Conservation (phyloP, 1,284 basidiomycete genomes). For the Lentinula novae-zelandiae region DNA sequence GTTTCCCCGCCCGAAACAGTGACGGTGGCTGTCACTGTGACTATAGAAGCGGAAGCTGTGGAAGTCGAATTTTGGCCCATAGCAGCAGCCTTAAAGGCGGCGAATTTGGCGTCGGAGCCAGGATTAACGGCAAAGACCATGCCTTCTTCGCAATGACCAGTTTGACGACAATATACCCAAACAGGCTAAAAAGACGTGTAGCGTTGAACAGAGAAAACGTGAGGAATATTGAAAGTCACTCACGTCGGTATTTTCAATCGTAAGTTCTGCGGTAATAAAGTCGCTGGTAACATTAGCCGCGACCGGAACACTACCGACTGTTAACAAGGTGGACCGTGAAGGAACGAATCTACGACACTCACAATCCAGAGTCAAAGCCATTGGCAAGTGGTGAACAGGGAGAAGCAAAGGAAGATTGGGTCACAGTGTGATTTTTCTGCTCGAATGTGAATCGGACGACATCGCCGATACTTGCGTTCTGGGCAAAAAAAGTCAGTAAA, state of each 20-base stretch:
- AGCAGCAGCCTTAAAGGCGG: constrained; percentile 49
- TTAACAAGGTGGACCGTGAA: constrained; percentile 1
- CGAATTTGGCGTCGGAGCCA: constrained; percentile 43
- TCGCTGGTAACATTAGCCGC: constrained; percentile 36
- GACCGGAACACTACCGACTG: constrained; percentile 42
- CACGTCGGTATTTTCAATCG: constrained; percentile 36
- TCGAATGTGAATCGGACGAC: constrained; percentile 49
- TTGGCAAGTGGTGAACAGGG: constrained; percentile 41
- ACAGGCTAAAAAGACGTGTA: constrained; percentile 29
- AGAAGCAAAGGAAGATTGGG: constrained; percentile 50
- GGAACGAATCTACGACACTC: constrained; percentile 20
- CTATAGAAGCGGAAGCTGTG: constrained; percentile 23
- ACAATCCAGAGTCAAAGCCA: constrained; percentile 63
- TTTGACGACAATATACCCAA: constrained; percentile 56
- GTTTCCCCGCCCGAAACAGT: constrained; percentile 28
- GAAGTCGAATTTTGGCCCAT: constrained; percentile 29
- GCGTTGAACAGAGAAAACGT: not conserved
- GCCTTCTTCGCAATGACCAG: constrained; percentile 35
- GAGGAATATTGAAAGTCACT: not conserved
- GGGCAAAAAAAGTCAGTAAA: not conserved
- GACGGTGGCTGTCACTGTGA: constrained; percentile 33
- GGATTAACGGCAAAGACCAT: constrained; percentile 69
- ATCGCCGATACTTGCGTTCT: constrained; percentile 51
- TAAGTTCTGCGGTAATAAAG: constrained; percentile 44
- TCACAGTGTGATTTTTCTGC: constrained; percentile 63